A percentile compares a stretch with the other conserved stretches of the same genome.
Conservation (phyloP, 768 basidiomycete species). For the Phylloporus sp. region DNA sequence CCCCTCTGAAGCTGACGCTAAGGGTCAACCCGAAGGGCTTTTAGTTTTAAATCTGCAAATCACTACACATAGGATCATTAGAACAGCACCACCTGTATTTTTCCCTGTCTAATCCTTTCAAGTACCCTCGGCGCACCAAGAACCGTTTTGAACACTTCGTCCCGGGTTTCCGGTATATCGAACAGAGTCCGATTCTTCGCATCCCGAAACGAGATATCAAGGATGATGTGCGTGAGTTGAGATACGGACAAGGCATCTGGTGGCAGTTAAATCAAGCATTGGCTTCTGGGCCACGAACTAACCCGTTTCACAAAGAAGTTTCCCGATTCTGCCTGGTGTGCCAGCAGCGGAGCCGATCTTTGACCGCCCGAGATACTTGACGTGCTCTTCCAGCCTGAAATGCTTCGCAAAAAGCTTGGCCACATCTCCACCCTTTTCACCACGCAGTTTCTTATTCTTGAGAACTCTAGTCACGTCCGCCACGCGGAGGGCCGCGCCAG, state of each 20-base stretch:
- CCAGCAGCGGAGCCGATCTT: slow-evolving; percentile 86
- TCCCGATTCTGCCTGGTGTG: slow-evolving; percentile 87
- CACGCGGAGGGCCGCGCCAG: slow-evolving; percentile 89
- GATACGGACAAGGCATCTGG: slow-evolving; percentile 68
- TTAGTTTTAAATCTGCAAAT: slow-evolving; percentile 54
- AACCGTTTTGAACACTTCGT: slow-evolving; percentile 73
- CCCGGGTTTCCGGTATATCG: slow-evolving; percentile 80
- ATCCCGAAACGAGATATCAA: slow-evolving; percentile 72
- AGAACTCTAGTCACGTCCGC: slow-evolving; percentile 77
- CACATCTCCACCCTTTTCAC: slow-evolving; percentile 85
- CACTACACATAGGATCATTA: slow-evolving; percentile 30
- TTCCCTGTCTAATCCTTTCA: slow-evolving; percentile 63
- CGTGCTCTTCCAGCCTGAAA: slow-evolving; percentile 85
- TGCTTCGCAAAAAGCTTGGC: slow-evolving; percentile 96
- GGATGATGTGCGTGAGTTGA: slow-evolving; percentile 77
- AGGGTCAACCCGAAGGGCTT: slow-evolving; percentile 91
- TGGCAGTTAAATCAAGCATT: slow-evolving; percentile 9
- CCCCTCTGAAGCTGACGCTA: slow-evolving; percentile 59
- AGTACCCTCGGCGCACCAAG: slow-evolving; percentile 58
- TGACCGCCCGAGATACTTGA: slow-evolving; percentile 76
- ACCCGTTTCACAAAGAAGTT: slow-evolving; percentile 73
- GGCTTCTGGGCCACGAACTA: slow-evolving; percentile 17
- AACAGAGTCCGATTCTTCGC: slow-evolving; percentile 69
- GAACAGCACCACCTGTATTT: slow-evolving; percentile 76
- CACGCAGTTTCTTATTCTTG: slow-evolving; percentile 61